Base-by-base conservation (phyloP, 768 basidiomycete genomes). In the Boletellus ananas region DNA sequence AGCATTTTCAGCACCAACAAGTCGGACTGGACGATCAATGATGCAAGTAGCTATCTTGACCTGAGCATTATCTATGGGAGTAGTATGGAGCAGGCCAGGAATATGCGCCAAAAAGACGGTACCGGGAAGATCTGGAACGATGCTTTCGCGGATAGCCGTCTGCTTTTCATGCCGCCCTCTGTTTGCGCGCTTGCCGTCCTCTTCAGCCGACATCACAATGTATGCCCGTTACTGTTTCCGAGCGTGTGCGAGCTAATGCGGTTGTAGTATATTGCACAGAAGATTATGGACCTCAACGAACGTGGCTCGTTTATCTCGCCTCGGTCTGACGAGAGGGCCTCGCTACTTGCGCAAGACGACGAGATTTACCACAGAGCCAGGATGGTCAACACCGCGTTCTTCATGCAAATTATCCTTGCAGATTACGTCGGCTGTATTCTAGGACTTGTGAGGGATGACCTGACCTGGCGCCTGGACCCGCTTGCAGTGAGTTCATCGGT, bases 381-480 rank as follows among this genome's bases (percentile, higher is more conserved):
- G 42, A 71, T 89, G 40, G 81, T 90, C 39, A 90, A 90, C 63
- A 83, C 81, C 45, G 84, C 78, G 3, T 84, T 74, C 58, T 85
- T 87, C 57, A 79, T 85, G 77, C 78, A 83, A 52, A 78, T 84
- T 33, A 83, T 88, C 58, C 70, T 89, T 37, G 55, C 60, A 70
- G 87, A 89, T 62, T 90, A 90, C 53, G 83, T 90, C 16, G 86
- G 85, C 16, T 76, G 78, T 17, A 89, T 90, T 55, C 73, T 90
- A 27, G 84, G 83, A 16, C 75, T 88, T 13, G 79, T 76, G n/a
- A 72, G 79, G 29, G 84, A 90, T 55, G 79, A 80, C 3, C 68
- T 69, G 51, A 61, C 69, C 35, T 90, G 88, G 88, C 76, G 84
- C 47, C 70, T 90, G 34, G 75, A 88, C 55, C 84, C 89, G 23